phyloP scores from a whole-genome alignment of 495 filamentous ascomycete genomes.

The Neurospora sp. region DNA sequence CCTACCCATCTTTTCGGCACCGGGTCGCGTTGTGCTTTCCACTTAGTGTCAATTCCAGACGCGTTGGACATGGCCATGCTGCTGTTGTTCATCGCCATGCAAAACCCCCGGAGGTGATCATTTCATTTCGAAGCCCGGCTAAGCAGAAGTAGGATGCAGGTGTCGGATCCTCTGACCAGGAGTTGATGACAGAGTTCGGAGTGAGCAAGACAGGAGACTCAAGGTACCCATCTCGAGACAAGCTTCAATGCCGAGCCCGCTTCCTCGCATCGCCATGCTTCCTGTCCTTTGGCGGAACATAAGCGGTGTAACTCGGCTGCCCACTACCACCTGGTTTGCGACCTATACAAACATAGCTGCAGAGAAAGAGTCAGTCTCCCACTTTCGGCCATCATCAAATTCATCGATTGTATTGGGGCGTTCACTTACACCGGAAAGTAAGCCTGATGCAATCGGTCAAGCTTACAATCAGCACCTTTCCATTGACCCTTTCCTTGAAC shows the following conservation, averaged over 20 bases:
- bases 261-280: slow-evolving; percentile 20
- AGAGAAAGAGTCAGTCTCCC: slow-evolving; percentile 5
- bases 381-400: slow-evolving; percentile 1
- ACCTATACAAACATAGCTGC: slow-evolving; percentile 48
- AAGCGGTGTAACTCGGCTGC: slow-evolving; percentile 11
- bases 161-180: background rate
- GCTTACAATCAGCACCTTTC: background rate
- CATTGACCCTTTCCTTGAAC: background rate
- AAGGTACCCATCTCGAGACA: background rate
- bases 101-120: background rate
- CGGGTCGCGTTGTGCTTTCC: background rate
- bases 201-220: background rate
- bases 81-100: background rate
- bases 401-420: background rate
- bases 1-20: background rate
- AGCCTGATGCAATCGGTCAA: slow-evolving; percentile 29
- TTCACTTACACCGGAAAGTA: slow-evolving; percentile 67
- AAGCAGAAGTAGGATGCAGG: background rate
- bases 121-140: background rate
- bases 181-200: background rate
- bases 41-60: background rate
- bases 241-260: slow-evolving; percentile 11
- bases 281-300: slow-evolving; percentile 13
- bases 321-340: slow-evolving; percentile 33
- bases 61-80: background rate